Conservation (phyloP, 768 basidiomycete species). For the Nidularia sp. region DNA sequence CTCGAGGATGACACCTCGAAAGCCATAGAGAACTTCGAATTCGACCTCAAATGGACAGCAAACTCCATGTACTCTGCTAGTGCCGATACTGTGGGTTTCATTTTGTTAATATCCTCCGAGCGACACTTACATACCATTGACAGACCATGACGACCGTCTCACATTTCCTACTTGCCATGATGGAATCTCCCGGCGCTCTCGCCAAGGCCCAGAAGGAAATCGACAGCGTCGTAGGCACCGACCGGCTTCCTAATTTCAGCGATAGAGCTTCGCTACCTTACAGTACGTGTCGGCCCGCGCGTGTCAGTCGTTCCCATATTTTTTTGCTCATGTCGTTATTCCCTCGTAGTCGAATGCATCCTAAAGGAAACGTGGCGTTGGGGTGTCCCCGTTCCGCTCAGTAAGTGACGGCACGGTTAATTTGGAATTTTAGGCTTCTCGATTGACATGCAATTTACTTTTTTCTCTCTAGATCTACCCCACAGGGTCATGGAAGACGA, state of each 20-base stretch:
- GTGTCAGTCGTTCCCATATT: not conserved
- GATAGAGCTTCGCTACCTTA: slow-evolving; percentile 58
- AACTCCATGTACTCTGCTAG: slow-evolving; percentile 77
- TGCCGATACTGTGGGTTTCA: slow-evolving; percentile 51
- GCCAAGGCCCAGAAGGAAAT: slow-evolving; percentile 19
- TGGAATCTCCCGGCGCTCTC: slow-evolving; percentile 40
- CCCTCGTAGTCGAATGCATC: slow-evolving; percentile 40
- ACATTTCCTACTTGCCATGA: slow-evolving; percentile 68
- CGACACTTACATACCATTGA: not conserved
- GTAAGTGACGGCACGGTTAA: slow-evolving; percentile 24
- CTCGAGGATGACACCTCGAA: slow-evolving; percentile 44
- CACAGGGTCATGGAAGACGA: slow-evolving; percentile 67
- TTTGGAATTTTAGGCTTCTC: not conserved
- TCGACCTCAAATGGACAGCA: slow-evolving; percentile 78
- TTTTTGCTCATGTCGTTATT: not conserved
- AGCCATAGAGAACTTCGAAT: slow-evolving; percentile 42
- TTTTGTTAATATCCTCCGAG: not conserved
- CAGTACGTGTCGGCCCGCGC: slow-evolving; percentile 21
- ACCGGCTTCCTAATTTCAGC: slow-evolving; percentile 54
- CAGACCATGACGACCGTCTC: slow-evolving; percentile 53
- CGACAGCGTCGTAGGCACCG: slow-evolving; percentile 19
- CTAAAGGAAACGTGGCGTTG: slow-evolving; percentile 54
- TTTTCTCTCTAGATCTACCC: slow-evolving; percentile 43
- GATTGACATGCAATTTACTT: not conserved
- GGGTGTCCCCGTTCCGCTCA: slow-evolving; percentile 54